Base-by-base conservation (phyloP, 78 protist genomes). In the Planoprotostelium fungivorum region DNA sequence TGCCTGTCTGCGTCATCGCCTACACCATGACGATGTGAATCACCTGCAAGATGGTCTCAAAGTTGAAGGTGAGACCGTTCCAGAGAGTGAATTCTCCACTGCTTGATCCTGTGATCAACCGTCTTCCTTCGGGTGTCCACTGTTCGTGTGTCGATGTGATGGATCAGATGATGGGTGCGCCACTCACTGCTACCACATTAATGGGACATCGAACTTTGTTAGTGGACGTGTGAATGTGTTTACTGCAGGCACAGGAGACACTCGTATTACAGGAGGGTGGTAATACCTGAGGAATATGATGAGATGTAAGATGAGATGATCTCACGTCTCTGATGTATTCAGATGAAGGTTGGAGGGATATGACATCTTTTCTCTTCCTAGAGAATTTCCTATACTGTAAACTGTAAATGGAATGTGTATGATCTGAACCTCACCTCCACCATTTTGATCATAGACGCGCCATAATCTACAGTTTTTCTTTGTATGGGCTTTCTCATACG, bases 51-150 rank as follows among this genome's bases (percentile, higher is more conserved):
- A 97, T 96, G 0, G 98, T 96, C 83, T 96, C 98, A 86, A 97
- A 97, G 89, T 97, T 96, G 91, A 97, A 97, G 1, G 97, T 95
- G 37, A 95, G 91, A 29, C 98, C 98, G 84, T 97, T 94, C 99
- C 99, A 97, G 29, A 97, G 87, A n/a, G 97, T 95, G 86, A 97
- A 94, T 83, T 97, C 98, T 36, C 99, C 99, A 85, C 91, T 91
- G 35, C 63, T 36, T 1, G 95, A 29, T 10, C 98, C 98, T 35
- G 98, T 94, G 35, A 97, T 39, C 1, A 97, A 90, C 73, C 98
- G 83, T 10, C 98, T 91, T 35, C 97, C 98, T 0, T 94, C 97
- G 5, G 98, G 98, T 36, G 95, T 96, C 97, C 97, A 97, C 93
- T 94, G 84, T 1, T 0, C n/a, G 0, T 0, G 16, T 25, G 37